Percentiles rank a stretch among this genome's conserved stretches.
Evolutionary conservation across 225 moss, liverwort and hornwort genomes (phyloP).

Genomic region (Asterella californica): DNA sequence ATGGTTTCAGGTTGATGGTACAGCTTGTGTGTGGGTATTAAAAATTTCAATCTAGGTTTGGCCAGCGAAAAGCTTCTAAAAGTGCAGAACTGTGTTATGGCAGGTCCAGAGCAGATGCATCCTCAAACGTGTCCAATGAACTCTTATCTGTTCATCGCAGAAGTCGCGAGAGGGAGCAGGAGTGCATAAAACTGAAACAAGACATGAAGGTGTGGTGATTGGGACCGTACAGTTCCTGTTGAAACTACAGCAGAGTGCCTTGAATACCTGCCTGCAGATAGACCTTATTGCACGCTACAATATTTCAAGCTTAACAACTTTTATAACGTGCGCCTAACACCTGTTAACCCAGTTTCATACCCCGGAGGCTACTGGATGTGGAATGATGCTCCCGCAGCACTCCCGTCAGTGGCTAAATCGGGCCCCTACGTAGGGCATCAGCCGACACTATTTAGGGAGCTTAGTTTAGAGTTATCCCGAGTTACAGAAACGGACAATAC

Average conservation of each 20-base stretch:
- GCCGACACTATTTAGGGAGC: background rate
- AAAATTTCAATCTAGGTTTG: background rate
- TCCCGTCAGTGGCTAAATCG: background rate
- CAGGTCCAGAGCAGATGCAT: slow-evolving; percentile 64
- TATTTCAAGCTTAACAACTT: no score
- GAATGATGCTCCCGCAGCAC: background rate
- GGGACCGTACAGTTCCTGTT: background rate
- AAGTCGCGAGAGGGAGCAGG: slow-evolving; percentile 75
- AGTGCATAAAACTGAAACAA: slow-evolving; percentile 56
- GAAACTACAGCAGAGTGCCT: background rate
- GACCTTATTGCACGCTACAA: no score
- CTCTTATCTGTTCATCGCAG: slow-evolving; percentile 57
- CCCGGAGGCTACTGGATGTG: background rate
- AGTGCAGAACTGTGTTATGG: background rate
- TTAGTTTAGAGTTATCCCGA: no score
- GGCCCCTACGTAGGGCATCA: background rate
- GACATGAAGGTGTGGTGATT: slow-evolving; percentile 55
- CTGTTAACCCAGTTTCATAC: background rate
- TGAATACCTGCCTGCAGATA: no score
- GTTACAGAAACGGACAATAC: background rate
- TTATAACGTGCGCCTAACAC: background rate
- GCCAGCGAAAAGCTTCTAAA: background rate
- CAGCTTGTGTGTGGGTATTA: background rate
- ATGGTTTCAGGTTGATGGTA: background rate
- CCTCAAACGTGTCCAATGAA: slow-evolving; percentile 63